Evolutionary conservation across 768 basidiomycete genomes (phyloP).

Genomic region (Dendrothele bispora): DNA sequence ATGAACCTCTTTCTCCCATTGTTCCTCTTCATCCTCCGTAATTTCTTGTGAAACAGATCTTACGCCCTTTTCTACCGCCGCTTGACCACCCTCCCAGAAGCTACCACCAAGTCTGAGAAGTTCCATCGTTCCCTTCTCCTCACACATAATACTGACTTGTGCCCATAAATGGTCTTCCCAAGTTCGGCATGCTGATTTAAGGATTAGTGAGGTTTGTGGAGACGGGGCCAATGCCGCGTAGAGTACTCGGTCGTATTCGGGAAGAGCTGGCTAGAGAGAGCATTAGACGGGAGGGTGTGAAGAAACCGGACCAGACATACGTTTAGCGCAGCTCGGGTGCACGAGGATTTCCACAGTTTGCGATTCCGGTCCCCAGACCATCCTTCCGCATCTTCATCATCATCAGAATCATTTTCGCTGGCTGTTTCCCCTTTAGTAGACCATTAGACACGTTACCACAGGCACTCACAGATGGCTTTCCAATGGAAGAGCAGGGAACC

Average conservation of each 20-base stretch:
- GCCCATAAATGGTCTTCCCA: conserved; percentile 99
- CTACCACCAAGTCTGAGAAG: conserved; percentile 67
- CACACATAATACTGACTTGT: conserved; percentile 75
- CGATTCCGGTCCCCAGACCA: conserved; percentile 79
- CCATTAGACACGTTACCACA: neutral
- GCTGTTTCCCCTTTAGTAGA: conserved; percentile 19
- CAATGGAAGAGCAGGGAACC: conserved; percentile 81
- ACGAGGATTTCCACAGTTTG: conserved; percentile 86
- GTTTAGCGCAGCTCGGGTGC: conserved; percentile 75
- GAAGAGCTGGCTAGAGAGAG: conserved; percentile 48
- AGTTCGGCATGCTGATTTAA: conserved; percentile 75
- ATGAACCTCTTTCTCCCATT: conserved; percentile 68
- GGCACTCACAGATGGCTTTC: conserved; percentile 61
- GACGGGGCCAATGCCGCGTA: conserved; percentile 85
- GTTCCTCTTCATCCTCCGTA: conserved; percentile 38
- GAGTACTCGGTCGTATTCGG: conserved; percentile 76
- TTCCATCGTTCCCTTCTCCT: conserved; percentile 74
- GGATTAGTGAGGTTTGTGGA: conserved; percentile 59
- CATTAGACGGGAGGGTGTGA: neutral
- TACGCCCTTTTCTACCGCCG: conserved; percentile 41
- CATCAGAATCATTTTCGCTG: conserved; percentile 50
- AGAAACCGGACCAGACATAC: conserved; percentile 40
- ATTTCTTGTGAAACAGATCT: conserved; percentile 20
- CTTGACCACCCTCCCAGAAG: conserved; percentile 76
- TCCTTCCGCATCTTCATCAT: conserved; percentile 45